A percentile compares a stretch with the other conserved stretches of the same genome.
Conservation (phyloP, 2,329 filamentous ascomycete species). For the Ceratocystiopsis minuta region DNA sequence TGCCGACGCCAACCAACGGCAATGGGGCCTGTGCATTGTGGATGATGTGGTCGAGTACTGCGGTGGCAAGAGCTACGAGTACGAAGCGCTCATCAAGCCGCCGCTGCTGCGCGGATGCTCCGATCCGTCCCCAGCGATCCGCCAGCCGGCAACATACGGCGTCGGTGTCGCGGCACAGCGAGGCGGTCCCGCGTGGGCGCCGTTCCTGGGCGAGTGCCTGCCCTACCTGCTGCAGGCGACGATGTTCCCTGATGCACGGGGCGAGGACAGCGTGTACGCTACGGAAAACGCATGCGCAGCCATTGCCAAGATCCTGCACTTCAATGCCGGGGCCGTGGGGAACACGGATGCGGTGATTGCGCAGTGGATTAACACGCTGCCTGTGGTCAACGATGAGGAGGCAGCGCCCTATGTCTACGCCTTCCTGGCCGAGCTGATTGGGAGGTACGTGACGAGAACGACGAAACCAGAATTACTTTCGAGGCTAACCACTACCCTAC, state of each 20-base stretch:
- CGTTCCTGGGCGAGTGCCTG: slow-evolving; percentile 66
- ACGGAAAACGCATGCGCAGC: slow-evolving; percentile 95
- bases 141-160: slow-evolving; percentile 90
- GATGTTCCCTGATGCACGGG: slow-evolving; percentile 61
- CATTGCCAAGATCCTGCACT: slow-evolving; percentile 93
- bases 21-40: slow-evolving; percentile 98
- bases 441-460: slow-evolving; percentile 52
- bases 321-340: slow-evolving; percentile 58
- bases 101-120: slow-evolving; percentile 74
- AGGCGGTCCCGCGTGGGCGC: slow-evolving; percentile 70
- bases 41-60: slow-evolving; percentile 98
- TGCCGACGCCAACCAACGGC: slow-evolving; percentile 71
- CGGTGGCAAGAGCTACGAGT: slow-evolving; percentile 71
- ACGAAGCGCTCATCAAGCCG: slow-evolving; percentile 69
- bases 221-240: slow-evolving; percentile 73
- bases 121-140: slow-evolving; percentile 66
- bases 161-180: slow-evolving; percentile 90
- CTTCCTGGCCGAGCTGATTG: slow-evolving; percentile 79
- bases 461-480: not conserved
- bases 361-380: slow-evolving; percentile 84
- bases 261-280: slow-evolving; percentile 87
- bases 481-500: not conserved
- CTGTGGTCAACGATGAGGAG: slow-evolving; percentile 89
- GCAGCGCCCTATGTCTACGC: slow-evolving; percentile 91
- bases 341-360: slow-evolving; percentile 58